phyloP scores from a whole-genome alignment of 2,329 filamentous ascomycete species.

The Paraconiothyrium brasiliense region DNA sequence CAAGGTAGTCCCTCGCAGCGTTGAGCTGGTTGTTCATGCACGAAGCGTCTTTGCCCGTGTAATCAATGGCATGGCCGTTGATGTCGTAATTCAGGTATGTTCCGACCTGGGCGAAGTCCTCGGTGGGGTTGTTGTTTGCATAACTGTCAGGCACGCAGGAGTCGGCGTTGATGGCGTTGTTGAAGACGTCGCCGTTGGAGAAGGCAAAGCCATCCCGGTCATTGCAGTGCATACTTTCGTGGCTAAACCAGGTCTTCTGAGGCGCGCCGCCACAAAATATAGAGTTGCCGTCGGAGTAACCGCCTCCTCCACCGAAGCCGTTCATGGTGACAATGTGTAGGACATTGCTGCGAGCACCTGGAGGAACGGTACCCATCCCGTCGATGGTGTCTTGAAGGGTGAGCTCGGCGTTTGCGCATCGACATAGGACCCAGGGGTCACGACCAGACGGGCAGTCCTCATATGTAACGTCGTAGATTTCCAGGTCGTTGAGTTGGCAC shows the following conservation, averaged over 20 bases:
- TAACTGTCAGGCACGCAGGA: constrained; percentile 22
- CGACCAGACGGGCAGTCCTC: constrained; percentile 19
- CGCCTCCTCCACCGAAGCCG: constrained; percentile 15
- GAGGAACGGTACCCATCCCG: constrained; percentile 22
- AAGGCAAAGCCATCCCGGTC: constrained; percentile 18
- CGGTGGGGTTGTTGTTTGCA: constrained; percentile 19
- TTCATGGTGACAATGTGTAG: constrained; percentile 20
- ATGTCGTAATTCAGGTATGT: constrained; percentile 23
- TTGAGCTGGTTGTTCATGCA: constrained; percentile 26
- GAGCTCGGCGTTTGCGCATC: constrained; percentile 22
- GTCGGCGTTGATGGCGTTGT: constrained; percentile 19
- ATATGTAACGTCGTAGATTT: constrained; percentile 24
- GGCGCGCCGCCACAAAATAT: constrained; percentile 18
- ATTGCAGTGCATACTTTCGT: constrained; percentile 20
- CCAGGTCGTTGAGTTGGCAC: constrained; percentile 21
- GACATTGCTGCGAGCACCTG: constrained; percentile 22
- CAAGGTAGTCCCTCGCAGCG: constrained; percentile 17
- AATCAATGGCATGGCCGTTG: constrained; percentile 19
- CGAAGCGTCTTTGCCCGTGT: constrained; percentile 13
- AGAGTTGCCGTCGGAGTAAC: constrained; percentile 17
- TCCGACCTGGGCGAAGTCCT: constrained; percentile 25
- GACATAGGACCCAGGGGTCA: constrained; percentile 23
- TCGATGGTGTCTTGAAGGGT: constrained; percentile 20
- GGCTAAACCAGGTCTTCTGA: constrained; percentile 16
- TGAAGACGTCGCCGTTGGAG: constrained; percentile 14